Base-by-base conservation (phyloP, 148 eudicot genomes). In the Pharnaceum exiguum region DNA sequence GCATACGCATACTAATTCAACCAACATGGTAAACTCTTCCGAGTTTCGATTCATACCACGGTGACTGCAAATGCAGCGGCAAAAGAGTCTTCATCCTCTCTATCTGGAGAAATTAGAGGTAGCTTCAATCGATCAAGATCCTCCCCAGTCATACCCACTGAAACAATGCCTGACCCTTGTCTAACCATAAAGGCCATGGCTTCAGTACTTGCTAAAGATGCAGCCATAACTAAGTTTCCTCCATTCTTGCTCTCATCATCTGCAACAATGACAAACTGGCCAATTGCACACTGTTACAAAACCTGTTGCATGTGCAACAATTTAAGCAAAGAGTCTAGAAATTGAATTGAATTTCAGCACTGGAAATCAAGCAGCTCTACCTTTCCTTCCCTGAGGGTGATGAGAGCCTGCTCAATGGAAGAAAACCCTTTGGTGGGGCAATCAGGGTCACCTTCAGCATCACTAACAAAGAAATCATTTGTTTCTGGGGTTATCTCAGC, bases 391-490 rank as follows among this genome's bases (percentile, higher is more conserved):
- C 82, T 81, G n/a, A 93, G 63, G 21, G 76, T 31, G 16, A 51
- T 15, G 19, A 93, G 76, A 12, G 95, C 98, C 26, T 83, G 84
- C 42, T 79, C 84, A 44, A 93, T 82, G 17, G 96, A 82, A 30
- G 84, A 77, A 63, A 65, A 88, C 2, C 96, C 96, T 17, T 66
- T 68, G 60, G 98, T 75, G 5, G 98, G 98, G 57, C 90, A 60
- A 74, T 93, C 98, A 55, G 98, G 98, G 68, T 93, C 98, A 64
- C 96, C 95, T 59, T 93, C 80, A 13, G 98, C 84, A 71, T 93
- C 98, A 70, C 98, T 93, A 5, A 85, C 96, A 52, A 87, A 88
- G 78, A 93, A 88, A 79, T 83, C 85, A 62, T 66, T 53, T 11
- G 79, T 83, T 69, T 88, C 96, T 2, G 77, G 77, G 5, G 83